A percentile compares a stretch with the other conserved stretches of the same genome.
Evolutionary conservation across 2,329 filamentous ascomycete species (phyloP).

Genomic region (Fonsecaea pugnacius): DNA sequence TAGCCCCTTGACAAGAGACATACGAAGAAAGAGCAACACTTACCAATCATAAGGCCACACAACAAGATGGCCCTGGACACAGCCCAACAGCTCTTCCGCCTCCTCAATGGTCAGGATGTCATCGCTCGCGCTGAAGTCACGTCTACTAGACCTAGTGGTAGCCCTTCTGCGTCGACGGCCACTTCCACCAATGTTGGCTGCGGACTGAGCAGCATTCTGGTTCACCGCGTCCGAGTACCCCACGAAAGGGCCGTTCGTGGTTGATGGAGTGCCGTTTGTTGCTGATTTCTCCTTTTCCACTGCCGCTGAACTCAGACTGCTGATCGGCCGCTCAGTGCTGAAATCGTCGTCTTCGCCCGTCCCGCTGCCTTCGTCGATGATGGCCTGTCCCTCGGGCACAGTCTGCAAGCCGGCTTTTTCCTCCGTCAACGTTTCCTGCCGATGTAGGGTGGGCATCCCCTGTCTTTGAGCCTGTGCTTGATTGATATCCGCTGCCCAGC

Average conservation of each 20-base stretch:
- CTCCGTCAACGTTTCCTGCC: conserved; percentile 34
- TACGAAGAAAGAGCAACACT: conserved; percentile 35
- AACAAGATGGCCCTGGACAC: conserved; percentile 87
- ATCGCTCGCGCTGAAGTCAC: conserved; percentile 62
- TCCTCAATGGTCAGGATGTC: conserved; percentile 76
- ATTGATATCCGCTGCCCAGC: conserved; percentile 43
- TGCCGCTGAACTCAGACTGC: conserved; percentile 27
- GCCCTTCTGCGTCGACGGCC: conserved; percentile 49
- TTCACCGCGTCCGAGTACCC: conserved; percentile 31
- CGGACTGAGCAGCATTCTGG: conserved; percentile 23
- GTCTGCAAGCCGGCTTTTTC: conserved; percentile 33
- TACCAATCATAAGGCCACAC: conserved; percentile 93
- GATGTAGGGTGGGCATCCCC: conserved; percentile 36
- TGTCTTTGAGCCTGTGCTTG: conserved; percentile 43
- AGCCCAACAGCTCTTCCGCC: conserved; percentile 77
- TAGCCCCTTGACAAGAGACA: neutral
- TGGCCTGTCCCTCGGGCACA: conserved; percentile 35
- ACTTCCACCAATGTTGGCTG: conserved; percentile 12
- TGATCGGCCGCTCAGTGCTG: conserved; percentile 24
- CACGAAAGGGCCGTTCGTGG: conserved; percentile 21
- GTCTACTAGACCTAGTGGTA: conserved; percentile 52
- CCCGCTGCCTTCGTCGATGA: conserved; percentile 40
- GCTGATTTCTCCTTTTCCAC: conserved; percentile 29
- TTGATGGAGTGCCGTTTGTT: conserved; percentile 22
- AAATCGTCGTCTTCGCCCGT: conserved; percentile 29